Conservation (phyloP, 2,329 filamentous ascomycete genomes). For the Aspergillus costaricaensis region DNA sequence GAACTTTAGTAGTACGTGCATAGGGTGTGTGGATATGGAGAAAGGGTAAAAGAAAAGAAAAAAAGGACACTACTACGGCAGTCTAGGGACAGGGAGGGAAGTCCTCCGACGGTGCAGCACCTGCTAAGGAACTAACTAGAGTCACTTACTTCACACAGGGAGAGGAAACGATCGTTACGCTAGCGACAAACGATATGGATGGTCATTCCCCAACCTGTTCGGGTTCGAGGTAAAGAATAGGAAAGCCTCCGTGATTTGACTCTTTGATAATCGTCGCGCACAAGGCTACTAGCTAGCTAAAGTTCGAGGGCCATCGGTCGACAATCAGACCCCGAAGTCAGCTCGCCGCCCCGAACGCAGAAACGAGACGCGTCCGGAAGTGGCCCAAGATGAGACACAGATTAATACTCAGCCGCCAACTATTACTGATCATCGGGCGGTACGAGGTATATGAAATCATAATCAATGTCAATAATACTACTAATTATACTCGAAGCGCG, state of each 20-base stretch:
- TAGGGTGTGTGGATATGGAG: neutral
- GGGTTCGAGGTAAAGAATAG: constrained; percentile 4
- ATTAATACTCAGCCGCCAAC: neutral
- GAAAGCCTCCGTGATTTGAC: neutral
- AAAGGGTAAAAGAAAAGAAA: neutral
- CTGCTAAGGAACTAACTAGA: neutral
- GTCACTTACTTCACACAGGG: neutral
- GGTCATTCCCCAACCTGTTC: neutral
- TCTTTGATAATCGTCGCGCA: constrained; percentile 1
- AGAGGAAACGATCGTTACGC: constrained; percentile 6
- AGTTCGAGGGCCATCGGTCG: constrained; percentile 4
- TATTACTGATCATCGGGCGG: constrained; percentile 2
- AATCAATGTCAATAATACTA: constrained; percentile 2
- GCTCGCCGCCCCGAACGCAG: constrained; percentile 8
- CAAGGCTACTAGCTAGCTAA: neutral
- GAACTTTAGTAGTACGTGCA: constrained; percentile 8
- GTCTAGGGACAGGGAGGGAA: constrained; percentile 7
- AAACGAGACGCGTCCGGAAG: constrained; percentile 15
- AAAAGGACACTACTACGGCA: constrained; percentile 1
- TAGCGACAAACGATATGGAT: neutral
- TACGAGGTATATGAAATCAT: constrained; percentile 8
- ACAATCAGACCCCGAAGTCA: constrained; percentile 5
- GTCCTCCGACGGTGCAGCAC: neutral
- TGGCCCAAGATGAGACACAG: neutral
- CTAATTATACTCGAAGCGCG: neutral